Percentiles rank a stretch among this genome's conserved stretches.
Evolutionary conservation across 1,139 yeast genomes (phyloP).

Genomic region (Hanseniaspora uvarum): DNA sequence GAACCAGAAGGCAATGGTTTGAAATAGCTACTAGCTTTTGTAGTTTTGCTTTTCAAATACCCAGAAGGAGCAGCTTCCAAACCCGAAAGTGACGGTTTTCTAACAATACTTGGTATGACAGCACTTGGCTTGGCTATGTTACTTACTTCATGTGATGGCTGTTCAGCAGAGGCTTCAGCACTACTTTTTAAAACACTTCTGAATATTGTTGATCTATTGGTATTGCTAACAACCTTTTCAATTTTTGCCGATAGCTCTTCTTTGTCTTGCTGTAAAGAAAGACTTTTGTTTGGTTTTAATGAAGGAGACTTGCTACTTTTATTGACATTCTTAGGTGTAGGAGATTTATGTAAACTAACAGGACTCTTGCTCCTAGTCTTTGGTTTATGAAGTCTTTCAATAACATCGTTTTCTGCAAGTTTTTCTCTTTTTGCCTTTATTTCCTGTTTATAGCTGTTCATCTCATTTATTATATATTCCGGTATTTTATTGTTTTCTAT

Average conservation of each 20-base stretch:
- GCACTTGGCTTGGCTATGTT: neutral
- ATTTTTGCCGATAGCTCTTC: neutral
- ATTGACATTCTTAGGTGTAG: neutral
- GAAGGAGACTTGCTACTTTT: neutral
- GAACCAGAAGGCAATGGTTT: conserved; percentile 15
- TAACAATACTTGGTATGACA: neutral
- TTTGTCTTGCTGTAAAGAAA: neutral
- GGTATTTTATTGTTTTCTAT: conserved; percentile 2
- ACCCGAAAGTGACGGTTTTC: conserved; percentile 3
- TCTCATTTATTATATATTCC: conserved; percentile 4
- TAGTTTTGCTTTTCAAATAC: neutral
- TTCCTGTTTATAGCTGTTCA: neutral
- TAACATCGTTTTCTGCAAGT: neutral
- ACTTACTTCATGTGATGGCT: neutral
- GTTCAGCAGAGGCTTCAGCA: neutral
- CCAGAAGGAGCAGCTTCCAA: conserved; percentile 1
- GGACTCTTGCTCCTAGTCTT: neutral
- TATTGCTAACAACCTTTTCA: neutral
- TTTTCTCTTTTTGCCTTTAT: neutral
- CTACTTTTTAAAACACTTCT: neutral
- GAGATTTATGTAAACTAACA: neutral
- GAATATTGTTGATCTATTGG: neutral
- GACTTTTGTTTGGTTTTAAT: neutral
- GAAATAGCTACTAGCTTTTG: conserved; percentile 12
- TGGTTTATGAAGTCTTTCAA: neutral